Conservation (phyloP, 768 basidiomycete species). For the Lactarius vividus region DNA sequence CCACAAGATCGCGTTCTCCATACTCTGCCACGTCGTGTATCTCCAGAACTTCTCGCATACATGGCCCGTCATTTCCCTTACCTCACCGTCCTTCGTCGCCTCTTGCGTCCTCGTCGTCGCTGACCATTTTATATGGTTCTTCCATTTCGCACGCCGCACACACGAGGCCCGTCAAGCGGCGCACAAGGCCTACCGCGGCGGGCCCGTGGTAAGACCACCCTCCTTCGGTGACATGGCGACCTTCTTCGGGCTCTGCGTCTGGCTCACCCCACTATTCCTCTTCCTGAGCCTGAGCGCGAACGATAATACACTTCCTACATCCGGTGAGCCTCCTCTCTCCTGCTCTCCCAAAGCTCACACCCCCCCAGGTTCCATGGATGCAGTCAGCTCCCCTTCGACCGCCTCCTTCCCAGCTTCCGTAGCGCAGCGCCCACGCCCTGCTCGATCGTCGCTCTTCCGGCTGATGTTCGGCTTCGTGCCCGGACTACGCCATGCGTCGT, state of each 20-base stretch:
- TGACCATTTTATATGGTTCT: slow-evolving; percentile 98
- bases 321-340: slow-evolving; percentile 30
- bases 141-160: slow-evolving; percentile 78
- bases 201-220: slow-evolving; percentile 29
- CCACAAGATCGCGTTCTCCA: slow-evolving; percentile 71
- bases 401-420: slow-evolving; percentile 31
- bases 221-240: slow-evolving; percentile 74
- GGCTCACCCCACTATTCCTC: slow-evolving; percentile 87
- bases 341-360: slow-evolving; percentile 28
- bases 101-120: slow-evolving; percentile 82
- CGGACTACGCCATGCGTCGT: slow-evolving; percentile 42
- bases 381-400: not conserved
- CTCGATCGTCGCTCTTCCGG: slow-evolving; percentile 65
- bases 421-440: slow-evolving; percentile 34
- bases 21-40: slow-evolving; percentile 83
- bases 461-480: slow-evolving; percentile 51
- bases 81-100: slow-evolving; percentile 77
- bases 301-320: slow-evolving; percentile 85
- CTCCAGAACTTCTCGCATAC: slow-evolving; percentile 84
- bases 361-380: not conserved
- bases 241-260: slow-evolving; percentile 83
- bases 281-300: slow-evolving; percentile 97
- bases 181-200: slow-evolving; percentile 42
- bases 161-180: slow-evolving; percentile 56
- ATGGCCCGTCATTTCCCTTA: slow-evolving; percentile 93